Evolutionary conservation across 495 filamentous ascomycete genomes (phyloP).

Genomic region (Neohortaea acidophila): DNA sequence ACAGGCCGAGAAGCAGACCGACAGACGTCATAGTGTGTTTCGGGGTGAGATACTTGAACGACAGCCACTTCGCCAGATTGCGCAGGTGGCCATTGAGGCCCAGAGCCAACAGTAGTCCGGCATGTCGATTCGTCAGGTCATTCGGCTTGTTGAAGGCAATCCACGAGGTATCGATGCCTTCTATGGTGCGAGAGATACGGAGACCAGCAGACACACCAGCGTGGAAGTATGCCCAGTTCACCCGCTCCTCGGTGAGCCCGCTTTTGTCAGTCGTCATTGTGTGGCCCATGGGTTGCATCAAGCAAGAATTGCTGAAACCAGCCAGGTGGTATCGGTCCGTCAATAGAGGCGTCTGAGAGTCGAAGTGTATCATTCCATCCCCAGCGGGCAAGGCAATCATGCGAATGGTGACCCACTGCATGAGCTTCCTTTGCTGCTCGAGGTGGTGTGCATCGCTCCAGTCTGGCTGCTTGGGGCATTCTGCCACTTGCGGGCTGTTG

Average conservation of each 20-base stretch:
- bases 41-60: slow-evolving; percentile 94
- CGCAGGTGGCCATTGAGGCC: slow-evolving; percentile 94
- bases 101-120: slow-evolving; percentile 78
- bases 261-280: slow-evolving; percentile 75
- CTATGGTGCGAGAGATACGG: slow-evolving; percentile 75
- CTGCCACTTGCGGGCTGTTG: slow-evolving; percentile 55
- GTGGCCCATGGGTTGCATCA: slow-evolving; percentile 80
- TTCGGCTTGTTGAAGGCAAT: slow-evolving; percentile 93
- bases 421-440: slow-evolving; percentile 82
- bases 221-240: slow-evolving; percentile 97
- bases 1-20: slow-evolving; percentile 77
- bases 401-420: slow-evolving; percentile 65
- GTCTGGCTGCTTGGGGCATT: slow-evolving; percentile 55
- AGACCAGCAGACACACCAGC: slow-evolving; percentile 81
- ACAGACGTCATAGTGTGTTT: slow-evolving; percentile 99
- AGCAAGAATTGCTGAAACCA: slow-evolving; percentile 73
- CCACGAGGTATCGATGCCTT: slow-evolving; percentile 95
- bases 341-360: slow-evolving; percentile 63
- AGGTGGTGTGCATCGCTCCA: slow-evolving; percentile 79
- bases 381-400: slow-evolving; percentile 79
- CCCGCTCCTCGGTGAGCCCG: slow-evolving; percentile 81
- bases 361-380: slow-evolving; percentile 68
- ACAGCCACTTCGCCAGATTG: slow-evolving; percentile 88
- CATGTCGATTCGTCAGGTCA: slow-evolving; percentile 84
- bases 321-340: slow-evolving; percentile 79